A percentile compares a stretch with the other conserved stretches of the same genome.
Evolutionary conservation across 2,329 filamentous ascomycete species (phyloP).

Genomic region (Diaporthe eres): DNA sequence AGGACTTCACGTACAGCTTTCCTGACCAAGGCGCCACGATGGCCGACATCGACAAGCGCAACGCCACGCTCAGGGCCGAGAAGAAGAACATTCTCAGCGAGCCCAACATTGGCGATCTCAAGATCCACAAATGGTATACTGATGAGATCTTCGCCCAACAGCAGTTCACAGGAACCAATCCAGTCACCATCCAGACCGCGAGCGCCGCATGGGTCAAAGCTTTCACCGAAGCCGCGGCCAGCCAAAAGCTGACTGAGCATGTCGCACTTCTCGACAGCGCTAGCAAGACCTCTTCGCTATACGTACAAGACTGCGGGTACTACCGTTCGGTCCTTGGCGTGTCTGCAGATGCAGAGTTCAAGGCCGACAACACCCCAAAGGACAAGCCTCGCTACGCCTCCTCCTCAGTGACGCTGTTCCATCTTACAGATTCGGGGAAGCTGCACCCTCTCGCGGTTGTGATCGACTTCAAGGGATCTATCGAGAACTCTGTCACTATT

Average conservation of each 20-base stretch:
- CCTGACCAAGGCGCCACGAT: constrained; percentile 21
- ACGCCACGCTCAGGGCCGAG: constrained; percentile 12
- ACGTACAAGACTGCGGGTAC: constrained; percentile 60
- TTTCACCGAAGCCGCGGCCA: constrained; percentile 53
- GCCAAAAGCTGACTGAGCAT: constrained; percentile 48
- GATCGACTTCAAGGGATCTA: constrained; percentile 59
- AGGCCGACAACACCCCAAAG: constrained; percentile 45
- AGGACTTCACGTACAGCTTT: constrained; percentile 15
- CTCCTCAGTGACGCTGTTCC: constrained; percentile 59
- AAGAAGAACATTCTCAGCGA: constrained; percentile 28
- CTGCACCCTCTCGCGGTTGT: constrained; percentile 65
- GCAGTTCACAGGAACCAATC: constrained; percentile 60
- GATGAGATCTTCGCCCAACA: constrained; percentile 61
- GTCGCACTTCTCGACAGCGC: neutral
- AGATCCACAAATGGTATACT: constrained; percentile 55
- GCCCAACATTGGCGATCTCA: constrained; percentile 22
- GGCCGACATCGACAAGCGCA: constrained; percentile 6
- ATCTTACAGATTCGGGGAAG: constrained; percentile 58
- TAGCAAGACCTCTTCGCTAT: constrained; percentile 49
- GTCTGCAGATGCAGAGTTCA: constrained; percentile 47
- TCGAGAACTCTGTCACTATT: constrained; percentile 61
- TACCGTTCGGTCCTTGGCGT: constrained; percentile 55
- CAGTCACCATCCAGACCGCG: constrained; percentile 60
- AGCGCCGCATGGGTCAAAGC: constrained; percentile 50
- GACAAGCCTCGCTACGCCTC: constrained; percentile 49